Base-by-base conservation (phyloP, 306 rosid genomes). In the Gillenia trifoliata region DNA sequence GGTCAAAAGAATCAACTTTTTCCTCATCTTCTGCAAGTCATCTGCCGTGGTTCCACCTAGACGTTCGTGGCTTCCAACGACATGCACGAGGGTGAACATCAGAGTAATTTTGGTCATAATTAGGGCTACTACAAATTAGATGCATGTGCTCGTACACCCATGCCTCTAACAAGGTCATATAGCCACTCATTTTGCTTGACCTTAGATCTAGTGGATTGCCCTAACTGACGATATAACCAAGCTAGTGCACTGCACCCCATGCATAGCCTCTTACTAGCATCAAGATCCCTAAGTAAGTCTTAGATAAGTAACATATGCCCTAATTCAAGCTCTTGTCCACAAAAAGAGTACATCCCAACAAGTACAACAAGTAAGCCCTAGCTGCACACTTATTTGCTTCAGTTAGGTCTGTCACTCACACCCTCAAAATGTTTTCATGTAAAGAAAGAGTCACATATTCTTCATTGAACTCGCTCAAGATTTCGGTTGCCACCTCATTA, bases 91-190 rank as follows among this genome's bases (percentile, higher is more conserved):
- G 61, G 5, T 22, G 5, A 2, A 13, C 8, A 10, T 55, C 29
- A n/a, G 61, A n/a, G 12, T 55, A 55, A 55, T 17, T 26, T 8
- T 15, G 11, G 28, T 55, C 20, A 55, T 8, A 9, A 55, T 55
- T 11, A 17, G 61, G 61, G 12, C 3, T 8, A n/a, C n/a, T n/a
- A 55, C 23, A 4, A 22, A n/a, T 11, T 6, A 7, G 6, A 4
- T 13, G 55, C 7, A 65, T 19, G 70, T 65, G 70, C 9, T 65
- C 70, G 23, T 38, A 65, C n/a, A 65, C 34, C 50, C 70, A 65
- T 9, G 70, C 52, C 70, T 65, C 70, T 17, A 65, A 49, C 30
- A 65, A 65, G 22, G 70, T 65, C 70, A 65, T 1, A 4, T 65
- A 65, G 6, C 70, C 70, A 1, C 5, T 17, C n/a, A 65, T 65